phyloP scores from a whole-genome alignment of 345 rosid genomes.

The Arabidopsis arenosa region DNA sequence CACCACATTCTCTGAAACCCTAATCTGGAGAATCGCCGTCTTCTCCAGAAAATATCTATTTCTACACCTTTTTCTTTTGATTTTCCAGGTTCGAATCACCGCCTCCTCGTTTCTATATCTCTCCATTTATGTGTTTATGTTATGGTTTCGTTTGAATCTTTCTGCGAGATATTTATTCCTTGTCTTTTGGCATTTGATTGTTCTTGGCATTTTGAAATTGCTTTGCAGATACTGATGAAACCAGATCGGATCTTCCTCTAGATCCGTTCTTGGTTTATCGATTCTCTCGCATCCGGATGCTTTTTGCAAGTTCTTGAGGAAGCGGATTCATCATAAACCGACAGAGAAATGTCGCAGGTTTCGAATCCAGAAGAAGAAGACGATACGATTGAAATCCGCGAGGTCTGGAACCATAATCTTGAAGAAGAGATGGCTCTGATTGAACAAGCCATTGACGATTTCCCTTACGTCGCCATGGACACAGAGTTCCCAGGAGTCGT shows the following conservation, averaged over 20 bases:
- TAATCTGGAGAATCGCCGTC: slow-evolving; percentile 35
- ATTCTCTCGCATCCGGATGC: not conserved
- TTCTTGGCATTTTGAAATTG: not conserved
- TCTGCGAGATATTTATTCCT: not conserved
- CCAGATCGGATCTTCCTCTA: slow-evolving; percentile 37
- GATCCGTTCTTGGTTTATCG: slow-evolving; percentile 44
- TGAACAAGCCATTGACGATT: slow-evolving; percentile 58
- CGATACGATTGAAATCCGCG: slow-evolving; percentile 72
- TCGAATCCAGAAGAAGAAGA: slow-evolving; percentile 51
- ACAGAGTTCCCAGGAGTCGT: slow-evolving; percentile 87
- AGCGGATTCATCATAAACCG: slow-evolving; percentile 15
- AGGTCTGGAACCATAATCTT: slow-evolving; percentile 76
- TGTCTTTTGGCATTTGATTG: slow-evolving; percentile 26
- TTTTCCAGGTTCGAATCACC: slow-evolving; percentile 33
- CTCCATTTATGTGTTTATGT: slow-evolving; percentile 4
- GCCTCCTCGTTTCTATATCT: not conserved
- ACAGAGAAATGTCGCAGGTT: slow-evolving; percentile 58
- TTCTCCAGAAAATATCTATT: slow-evolving; percentile 18
- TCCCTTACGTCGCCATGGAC: slow-evolving; percentile 81
- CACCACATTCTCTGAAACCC: slow-evolving; percentile 34
- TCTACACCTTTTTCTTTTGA: not conserved
- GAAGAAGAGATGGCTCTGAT: slow-evolving; percentile 62
- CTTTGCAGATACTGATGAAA: slow-evolving; percentile 35
- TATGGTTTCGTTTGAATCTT: not conserved
- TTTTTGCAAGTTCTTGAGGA: not conserved